phyloP scores from a whole-genome alignment of 2,329 filamentous ascomycete genomes.

The Calonectria hongkongensis region DNA sequence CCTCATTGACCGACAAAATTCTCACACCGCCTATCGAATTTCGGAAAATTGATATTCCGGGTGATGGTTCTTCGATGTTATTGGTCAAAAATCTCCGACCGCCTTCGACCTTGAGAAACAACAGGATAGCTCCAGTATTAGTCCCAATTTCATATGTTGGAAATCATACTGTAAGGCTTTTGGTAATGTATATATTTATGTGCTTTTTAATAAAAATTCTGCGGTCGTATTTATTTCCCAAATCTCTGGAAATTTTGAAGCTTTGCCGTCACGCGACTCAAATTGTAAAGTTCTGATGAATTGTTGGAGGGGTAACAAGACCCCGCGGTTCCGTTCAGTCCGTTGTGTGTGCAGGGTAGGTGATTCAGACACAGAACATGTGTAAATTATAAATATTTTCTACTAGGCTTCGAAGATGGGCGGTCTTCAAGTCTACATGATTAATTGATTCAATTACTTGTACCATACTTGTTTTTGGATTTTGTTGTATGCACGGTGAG shows the following conservation, averaged over 20 bases:
- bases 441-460: no score
- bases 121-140: not conserved
- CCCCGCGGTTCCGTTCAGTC: not conserved
- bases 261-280: not conserved
- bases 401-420: no score
- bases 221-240: no score
- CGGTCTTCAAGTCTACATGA: no score
- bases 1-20: conserved; percentile 65
- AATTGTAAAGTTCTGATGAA: not conserved
- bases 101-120: not conserved
- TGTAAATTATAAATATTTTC: no score
- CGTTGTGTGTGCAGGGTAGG: no score
- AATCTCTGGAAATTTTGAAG: not conserved
- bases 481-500: no score
- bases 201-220: no score
- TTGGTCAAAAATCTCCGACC: conserved; percentile 10
- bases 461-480: no score
- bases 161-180: not conserved
- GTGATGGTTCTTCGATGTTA: not conserved
- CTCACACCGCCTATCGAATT: conserved; percentile 60
- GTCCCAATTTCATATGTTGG: not conserved
- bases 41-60: conserved; percentile 53
- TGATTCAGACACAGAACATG: no score
- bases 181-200: not conserved
- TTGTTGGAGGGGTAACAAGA: not conserved